Evolutionary conservation across 768 basidiomycete genomes (phyloP).

Genomic region (Podaxis sp.): DNA sequence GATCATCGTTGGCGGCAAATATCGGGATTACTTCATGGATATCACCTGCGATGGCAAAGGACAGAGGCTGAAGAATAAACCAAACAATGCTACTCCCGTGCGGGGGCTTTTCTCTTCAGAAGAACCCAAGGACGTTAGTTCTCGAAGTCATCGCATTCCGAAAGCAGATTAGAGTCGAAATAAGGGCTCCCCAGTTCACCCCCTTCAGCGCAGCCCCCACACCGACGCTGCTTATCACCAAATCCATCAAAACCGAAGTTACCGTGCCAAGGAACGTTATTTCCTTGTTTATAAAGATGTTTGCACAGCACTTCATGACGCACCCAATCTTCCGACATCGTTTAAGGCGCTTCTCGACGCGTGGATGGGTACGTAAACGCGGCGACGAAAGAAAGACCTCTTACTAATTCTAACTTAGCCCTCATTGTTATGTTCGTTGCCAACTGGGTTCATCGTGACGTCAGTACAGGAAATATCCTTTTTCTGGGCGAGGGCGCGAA

Average conservation of each 20-base stretch:
- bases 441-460: slow-evolving; percentile 9
- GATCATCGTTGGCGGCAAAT: not conserved
- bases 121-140: not conserved
- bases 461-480: slow-evolving; percentile 7
- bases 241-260: not conserved
- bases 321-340: not conserved
- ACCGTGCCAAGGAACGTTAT: not conserved
- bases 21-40: not conserved
- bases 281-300: slow-evolving; percentile 4
- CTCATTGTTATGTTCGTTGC: slow-evolving; percentile 2
- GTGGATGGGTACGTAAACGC: not conserved
- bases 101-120: not conserved
- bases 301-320: not conserved
- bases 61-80: not conserved
- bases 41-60: not conserved
- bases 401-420: not conserved
- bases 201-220: not conserved
- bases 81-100: not conserved
- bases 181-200: not conserved
- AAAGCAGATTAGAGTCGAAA: not conserved
- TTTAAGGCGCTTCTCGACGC: not conserved
- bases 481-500: not conserved
- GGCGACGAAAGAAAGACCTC: not conserved
- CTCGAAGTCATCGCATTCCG: not conserved
- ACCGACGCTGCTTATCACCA: not conserved